Conservation (phyloP, 2,329 filamentous ascomycete species). For the Apiospora marii region DNA sequence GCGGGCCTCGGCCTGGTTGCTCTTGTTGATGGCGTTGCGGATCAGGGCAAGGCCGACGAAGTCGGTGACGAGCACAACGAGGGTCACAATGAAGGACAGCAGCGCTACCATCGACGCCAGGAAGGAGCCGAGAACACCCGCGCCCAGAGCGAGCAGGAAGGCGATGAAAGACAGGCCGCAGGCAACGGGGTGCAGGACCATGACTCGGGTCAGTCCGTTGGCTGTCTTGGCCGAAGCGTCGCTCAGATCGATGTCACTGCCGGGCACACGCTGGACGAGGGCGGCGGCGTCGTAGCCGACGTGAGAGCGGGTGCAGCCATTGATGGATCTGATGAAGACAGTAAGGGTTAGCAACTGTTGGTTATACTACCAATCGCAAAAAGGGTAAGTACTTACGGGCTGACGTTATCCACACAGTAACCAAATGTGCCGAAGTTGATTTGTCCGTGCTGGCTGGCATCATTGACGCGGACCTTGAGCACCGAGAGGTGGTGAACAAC, state of each 20-base stretch:
- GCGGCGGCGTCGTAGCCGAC: conserved; percentile 65
- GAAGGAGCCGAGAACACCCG: conserved; percentile 53
- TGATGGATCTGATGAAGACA: conserved; percentile 34
- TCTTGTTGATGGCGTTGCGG: conserved; percentile 59
- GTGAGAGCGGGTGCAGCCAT: conserved; percentile 55
- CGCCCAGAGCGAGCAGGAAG: conserved; percentile 61
- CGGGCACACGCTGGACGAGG: not conserved
- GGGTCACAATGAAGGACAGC: conserved; percentile 52
- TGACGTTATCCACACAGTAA: conserved; percentile 52
- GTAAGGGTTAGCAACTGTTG: not conserved
- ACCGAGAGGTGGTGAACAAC: conserved; percentile 63
- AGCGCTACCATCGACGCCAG: conserved; percentile 58
- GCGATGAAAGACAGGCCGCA: conserved; percentile 65
- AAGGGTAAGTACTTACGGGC: not conserved
- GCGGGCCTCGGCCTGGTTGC: conserved; percentile 44
- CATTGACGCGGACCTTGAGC: conserved; percentile 51
- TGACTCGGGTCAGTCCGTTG: conserved; percentile 61
- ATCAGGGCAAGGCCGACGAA: conserved; percentile 65
- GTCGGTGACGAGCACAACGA: conserved; percentile 61
- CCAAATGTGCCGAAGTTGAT: conserved; percentile 69
- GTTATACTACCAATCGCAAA: no score
- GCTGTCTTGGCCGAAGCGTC: conserved; percentile 42
- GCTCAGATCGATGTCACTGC: conserved; percentile 2
- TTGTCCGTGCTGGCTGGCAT: conserved; percentile 49
- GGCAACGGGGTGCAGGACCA: conserved; percentile 69